Evolutionary conservation across 176 grass and related monocot species (phyloP), one percentile per base, ranked within the genome.

Genomic region (Typha latifolia): DNA sequence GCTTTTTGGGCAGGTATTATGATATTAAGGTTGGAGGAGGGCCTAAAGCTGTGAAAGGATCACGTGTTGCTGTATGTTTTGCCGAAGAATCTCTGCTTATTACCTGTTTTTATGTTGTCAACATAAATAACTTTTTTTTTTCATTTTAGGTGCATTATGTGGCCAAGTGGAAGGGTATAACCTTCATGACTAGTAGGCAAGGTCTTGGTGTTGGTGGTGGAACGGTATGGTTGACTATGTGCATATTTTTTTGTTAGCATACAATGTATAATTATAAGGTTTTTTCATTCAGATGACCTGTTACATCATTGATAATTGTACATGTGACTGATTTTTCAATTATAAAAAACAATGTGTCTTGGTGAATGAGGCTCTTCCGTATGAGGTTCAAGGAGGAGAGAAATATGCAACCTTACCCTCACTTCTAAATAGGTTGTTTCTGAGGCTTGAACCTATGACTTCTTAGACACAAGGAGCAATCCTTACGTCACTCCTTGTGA

Each of bases 121-220:
- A 59, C 53, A 59, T 55, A 61, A 67, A 64, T 66, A 26, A 70
- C 48, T 27, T 78, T 14, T 19, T 48, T 79, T 64, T 66, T 62
- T 68, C 72, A 75, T 20, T 85, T 34, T 86, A 99, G 94, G 73
- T 99, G 78, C 94, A 99, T 72, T 99, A 99, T 62, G 94, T 99
- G 51, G 89, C 94, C 75, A 93, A 93, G 76, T 99, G 94, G 94
- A 99, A 81, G 65, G 94, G 94, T 47, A 78, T 99, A 79, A 99
- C 94, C 23, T 93, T 99, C 79, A 99, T 99, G 94, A 99, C 94
- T 56, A 93, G 89, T 55, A 85, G 94, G 67, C 94, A 99, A 83
- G 94, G 94, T 75, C 64, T 93, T 0, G 86, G 94, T 79, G 86
- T 99, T 67, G 82, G 78, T 55, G 89, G 94, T 76, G 94, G 94